phyloP scores from a whole-genome alignment of 106 monocot species.

The Hemerocallis citrina region DNA sequence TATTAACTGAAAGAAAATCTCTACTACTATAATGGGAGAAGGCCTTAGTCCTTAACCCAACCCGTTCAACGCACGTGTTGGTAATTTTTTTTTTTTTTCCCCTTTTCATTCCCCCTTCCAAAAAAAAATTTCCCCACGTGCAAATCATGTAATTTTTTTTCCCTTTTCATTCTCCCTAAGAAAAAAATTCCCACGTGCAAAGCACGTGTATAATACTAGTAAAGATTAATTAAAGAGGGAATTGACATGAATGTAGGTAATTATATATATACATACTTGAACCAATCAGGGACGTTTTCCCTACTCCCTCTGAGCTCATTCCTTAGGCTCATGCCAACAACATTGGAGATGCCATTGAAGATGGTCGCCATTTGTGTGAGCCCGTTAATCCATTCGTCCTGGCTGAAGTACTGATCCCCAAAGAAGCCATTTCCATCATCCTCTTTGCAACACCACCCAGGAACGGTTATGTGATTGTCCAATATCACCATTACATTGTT shows the following conservation, averaged over 20 bases:
- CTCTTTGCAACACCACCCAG: constrained; percentile 41
- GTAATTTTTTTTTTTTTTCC: no score
- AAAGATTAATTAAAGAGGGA: no score
- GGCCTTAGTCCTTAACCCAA: no score
- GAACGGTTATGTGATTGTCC: constrained; percentile 45
- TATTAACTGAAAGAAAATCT: not conserved
- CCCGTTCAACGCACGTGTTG: no score
- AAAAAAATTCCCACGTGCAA: not conserved
- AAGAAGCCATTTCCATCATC: constrained; percentile 50
- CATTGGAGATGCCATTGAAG: constrained; percentile 10
- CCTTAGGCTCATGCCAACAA: constrained; percentile 32
- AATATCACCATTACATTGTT: constrained; percentile 43
- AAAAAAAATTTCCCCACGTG: no score
- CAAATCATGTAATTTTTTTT: not conserved
- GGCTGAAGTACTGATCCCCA: constrained; percentile 38
- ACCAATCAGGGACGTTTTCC: constrained; percentile 16
- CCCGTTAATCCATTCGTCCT: constrained; percentile 23
- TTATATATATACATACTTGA: constrained; percentile 11
- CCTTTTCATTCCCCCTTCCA: no score
- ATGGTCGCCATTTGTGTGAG: constrained; percentile 21
- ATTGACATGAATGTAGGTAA: not conserved
- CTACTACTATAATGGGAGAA: no score
- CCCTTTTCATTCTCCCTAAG: not conserved
- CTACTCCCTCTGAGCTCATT: constrained; percentile 23
- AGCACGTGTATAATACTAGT: no score